Conservation (phyloP, 2,329 filamentous ascomycete species). For the Parasarocladium wereldwijsianum region DNA sequence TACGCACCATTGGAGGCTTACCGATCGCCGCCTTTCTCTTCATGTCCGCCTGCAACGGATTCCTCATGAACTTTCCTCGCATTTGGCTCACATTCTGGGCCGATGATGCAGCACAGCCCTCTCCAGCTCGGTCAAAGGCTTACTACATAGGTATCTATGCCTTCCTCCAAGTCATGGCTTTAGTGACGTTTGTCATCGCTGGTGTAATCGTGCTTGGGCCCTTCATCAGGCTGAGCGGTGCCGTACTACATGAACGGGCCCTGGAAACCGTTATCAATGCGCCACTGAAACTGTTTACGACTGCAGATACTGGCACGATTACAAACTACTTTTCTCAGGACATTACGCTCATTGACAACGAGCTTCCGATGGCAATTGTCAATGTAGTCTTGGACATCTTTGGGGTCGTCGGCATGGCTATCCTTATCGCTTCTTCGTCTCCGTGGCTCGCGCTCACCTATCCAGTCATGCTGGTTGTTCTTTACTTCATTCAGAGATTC, state of each 20-base stretch:
- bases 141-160: slow-evolving; percentile 19
- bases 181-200: slow-evolving; percentile 9
- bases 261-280: slow-evolving; percentile 20
- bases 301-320: slow-evolving; percentile 24
- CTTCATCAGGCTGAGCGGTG: slow-evolving; percentile 15
- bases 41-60: slow-evolving; percentile 7
- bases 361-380: slow-evolving; percentile 19
- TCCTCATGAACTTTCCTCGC: slow-evolving; percentile 13
- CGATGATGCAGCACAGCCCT: slow-evolving; percentile 11
- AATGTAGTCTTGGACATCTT: slow-evolving; percentile 14
- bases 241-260: slow-evolving; percentile 16
- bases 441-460: slow-evolving; percentile 33
- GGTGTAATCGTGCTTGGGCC: slow-evolving; percentile 9
- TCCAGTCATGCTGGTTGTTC: slow-evolving; percentile 27
- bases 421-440: slow-evolving; percentile 26
- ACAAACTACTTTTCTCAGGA: slow-evolving; percentile 32
- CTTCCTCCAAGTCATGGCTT: slow-evolving; percentile 8
- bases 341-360: slow-evolving; percentile 23
- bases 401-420: slow-evolving; percentile 24
- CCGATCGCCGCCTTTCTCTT: neutral
- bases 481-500: slow-evolving; percentile 38
- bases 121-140: neutral
- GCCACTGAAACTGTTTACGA: slow-evolving; percentile 25
- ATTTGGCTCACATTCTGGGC: slow-evolving; percentile 29
- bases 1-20: neutral